Evolutionary conservation across 2,329 filamentous ascomycete genomes (phyloP).

Genomic region (Calonectria pseudoturangicola): DNA sequence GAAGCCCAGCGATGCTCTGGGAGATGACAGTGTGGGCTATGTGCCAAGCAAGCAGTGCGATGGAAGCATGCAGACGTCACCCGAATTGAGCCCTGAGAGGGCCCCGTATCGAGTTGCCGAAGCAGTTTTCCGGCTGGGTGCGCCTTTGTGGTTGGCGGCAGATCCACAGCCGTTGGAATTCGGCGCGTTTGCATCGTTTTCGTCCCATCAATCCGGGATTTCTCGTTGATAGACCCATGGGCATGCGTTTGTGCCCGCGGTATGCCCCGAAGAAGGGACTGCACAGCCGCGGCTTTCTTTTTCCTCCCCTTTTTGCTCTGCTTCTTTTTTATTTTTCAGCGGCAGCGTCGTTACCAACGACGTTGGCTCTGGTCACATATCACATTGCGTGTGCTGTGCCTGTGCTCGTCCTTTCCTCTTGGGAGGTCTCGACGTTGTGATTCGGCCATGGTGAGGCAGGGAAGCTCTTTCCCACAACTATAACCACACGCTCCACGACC

Average conservation of each 20-base stretch:
- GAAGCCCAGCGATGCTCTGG: conserved; percentile 6
- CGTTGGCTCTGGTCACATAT: conserved; percentile 42
- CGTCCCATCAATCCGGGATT: conserved; percentile 40
- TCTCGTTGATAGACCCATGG: conserved; percentile 34
- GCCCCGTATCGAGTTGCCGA: conserved; percentile 21
- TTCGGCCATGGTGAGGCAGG: background rate
- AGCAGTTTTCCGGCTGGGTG: conserved; percentile 3
- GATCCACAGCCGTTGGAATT: conserved; percentile 20
- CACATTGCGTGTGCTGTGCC: conserved; percentile 25
- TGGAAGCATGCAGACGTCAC: conserved; percentile 5
- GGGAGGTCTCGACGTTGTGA: background rate
- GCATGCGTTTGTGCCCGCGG: conserved; percentile 31
- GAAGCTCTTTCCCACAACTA: conserved; percentile 22
- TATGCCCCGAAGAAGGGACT: conserved; percentile 36
- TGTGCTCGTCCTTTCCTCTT: background rate
- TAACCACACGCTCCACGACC: conserved; percentile 14
- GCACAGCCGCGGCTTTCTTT: conserved; percentile 7
- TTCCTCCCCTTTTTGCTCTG: background rate
- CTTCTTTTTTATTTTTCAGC: background rate
- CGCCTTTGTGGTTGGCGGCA: conserved; percentile 1
- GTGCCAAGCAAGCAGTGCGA: conserved; percentile 1
- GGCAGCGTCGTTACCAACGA: conserved; percentile 1
- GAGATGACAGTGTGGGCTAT: conserved; percentile 1
- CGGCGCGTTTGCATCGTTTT: conserved; percentile 25
- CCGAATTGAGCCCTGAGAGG: conserved; percentile 18